These are phyloP conservation scores for Chlamydomonas applanata DNA, from an alignment of 139 green algal species.

Conservation along the genomic window DNA sequence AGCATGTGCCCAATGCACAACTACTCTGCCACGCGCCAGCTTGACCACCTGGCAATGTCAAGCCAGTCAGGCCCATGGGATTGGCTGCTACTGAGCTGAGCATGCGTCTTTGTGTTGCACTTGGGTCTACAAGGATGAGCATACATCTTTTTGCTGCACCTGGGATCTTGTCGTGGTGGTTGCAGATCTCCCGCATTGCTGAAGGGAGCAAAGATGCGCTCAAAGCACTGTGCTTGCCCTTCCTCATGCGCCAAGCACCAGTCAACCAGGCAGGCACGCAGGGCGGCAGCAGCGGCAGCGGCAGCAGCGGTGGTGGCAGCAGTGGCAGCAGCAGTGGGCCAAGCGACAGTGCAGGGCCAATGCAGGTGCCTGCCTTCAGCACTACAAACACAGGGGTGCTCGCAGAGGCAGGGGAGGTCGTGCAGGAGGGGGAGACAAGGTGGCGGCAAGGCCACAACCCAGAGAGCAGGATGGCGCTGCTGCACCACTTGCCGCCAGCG, in stretches of 20 bases:
- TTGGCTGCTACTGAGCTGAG: too few relatives aligned
- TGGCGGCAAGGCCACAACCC: constrained; percentile 8
- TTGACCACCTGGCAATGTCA: not conserved
- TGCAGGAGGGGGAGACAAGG: not conserved
- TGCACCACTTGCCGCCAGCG: constrained; percentile 18
- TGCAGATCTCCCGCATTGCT: constrained; percentile 54
- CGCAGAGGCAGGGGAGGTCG: not conserved
- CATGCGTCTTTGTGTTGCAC: too few relatives aligned
- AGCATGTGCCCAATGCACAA: not conserved
- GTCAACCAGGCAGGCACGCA: too few relatives aligned
- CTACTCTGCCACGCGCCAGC: not conserved
- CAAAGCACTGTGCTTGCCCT: constrained; percentile 37
- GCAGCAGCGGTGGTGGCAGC: too few relatives aligned
- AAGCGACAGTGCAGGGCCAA: not conserved
- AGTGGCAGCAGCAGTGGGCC: too few relatives aligned
- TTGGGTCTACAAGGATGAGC: not conserved
- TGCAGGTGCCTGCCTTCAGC: not conserved
- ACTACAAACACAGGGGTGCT: too few relatives aligned
- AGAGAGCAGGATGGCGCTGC: not conserved
- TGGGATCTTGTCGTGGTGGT: not conserved
- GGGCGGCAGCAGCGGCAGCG: too few relatives aligned
- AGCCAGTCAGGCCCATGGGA: not conserved
- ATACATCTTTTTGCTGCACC: not conserved
- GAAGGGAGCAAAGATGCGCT: constrained; percentile 44
- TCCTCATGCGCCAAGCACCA: constrained; percentile 3